Evolutionary conservation across 306 rosid genomes (phyloP).

Genomic region (Citrullus colocynthis): DNA sequence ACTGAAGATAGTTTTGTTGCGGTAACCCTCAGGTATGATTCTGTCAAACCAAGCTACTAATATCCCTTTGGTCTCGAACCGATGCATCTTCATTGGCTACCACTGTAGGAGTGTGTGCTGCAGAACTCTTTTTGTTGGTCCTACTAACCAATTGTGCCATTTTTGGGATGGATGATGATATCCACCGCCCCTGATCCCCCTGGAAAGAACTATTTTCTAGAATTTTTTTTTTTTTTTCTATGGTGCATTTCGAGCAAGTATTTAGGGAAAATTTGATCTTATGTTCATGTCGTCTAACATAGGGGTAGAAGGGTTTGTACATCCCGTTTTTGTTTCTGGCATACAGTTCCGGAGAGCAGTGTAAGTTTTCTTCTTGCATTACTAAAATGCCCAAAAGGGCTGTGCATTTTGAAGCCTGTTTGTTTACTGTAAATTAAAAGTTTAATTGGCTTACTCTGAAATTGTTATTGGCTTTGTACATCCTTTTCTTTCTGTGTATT

Average conservation of each 20-base stretch:
- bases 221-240: background rate
- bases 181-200: background rate
- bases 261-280: background rate
- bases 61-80: constrained; percentile 9
- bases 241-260: background rate
- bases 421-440: constrained; percentile 22
- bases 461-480: background rate
- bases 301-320: background rate
- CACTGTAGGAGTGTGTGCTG: background rate
- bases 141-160: constrained; percentile 8
- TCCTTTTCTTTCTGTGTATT: background rate
- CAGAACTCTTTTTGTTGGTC: background rate
- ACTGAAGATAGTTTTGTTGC: constrained; percentile 23
- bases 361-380: background rate
- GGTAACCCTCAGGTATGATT: constrained; percentile 31
- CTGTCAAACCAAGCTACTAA: constrained; percentile 42
- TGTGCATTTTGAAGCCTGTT: constrained; percentile 28
- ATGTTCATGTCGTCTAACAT: background rate
- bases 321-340: constrained; percentile 8
- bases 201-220: background rate
- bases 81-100: background rate
- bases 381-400: constrained; percentile 12
- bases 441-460: constrained; percentile 6
- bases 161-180: constrained; percentile 1
- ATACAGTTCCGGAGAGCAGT: background rate